Evolutionary conservation across 495 filamentous ascomycete species (phyloP).

Genomic region (Glonium stellatum): DNA sequence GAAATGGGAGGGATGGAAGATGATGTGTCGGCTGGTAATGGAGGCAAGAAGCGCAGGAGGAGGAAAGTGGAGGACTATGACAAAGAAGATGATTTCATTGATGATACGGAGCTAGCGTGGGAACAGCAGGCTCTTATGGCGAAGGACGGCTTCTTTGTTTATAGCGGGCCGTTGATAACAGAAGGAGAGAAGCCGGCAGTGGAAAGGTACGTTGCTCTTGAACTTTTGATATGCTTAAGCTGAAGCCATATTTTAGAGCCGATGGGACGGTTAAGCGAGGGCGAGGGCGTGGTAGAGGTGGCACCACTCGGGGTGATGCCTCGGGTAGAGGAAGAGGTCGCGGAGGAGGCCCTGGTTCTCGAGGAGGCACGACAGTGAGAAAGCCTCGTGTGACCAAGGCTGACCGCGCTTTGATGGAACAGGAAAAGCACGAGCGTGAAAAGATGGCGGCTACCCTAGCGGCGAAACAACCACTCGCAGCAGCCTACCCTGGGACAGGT

Average conservation of each 20-base stretch:
- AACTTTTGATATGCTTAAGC: slow-evolving; percentile 30
- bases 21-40: slow-evolving; percentile 46
- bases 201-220: slow-evolving; percentile 51
- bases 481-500: slow-evolving; percentile 43
- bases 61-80: slow-evolving; percentile 95
- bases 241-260: slow-evolving; percentile 42
- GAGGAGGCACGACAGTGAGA: slow-evolving; percentile 67
- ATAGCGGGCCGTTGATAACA: slow-evolving; percentile 47
- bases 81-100: slow-evolving; percentile 93
- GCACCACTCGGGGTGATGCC: slow-evolving; percentile 39
- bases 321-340: slow-evolving; percentile 39
- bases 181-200: slow-evolving; percentile 84
- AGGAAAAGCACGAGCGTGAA: slow-evolving; percentile 66
- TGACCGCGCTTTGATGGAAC: slow-evolving; percentile 54
- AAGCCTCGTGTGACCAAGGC: slow-evolving; percentile 79
- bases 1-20: slow-evolving; percentile 59
- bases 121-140: slow-evolving; percentile 91
- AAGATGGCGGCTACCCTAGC: slow-evolving; percentile 39
- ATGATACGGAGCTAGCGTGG: slow-evolving; percentile 93
- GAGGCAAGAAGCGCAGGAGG: slow-evolving; percentile 60
- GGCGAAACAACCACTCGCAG: slow-evolving; percentile 43
- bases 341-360: slow-evolving; percentile 65
- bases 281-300: slow-evolving; percentile 60
- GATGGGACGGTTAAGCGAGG: slow-evolving; percentile 74
- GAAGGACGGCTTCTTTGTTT: slow-evolving; percentile 57